Evolutionary conservation across 2,329 filamentous ascomycete genomes (phyloP).

Genomic region (Xylariales sp.): DNA sequence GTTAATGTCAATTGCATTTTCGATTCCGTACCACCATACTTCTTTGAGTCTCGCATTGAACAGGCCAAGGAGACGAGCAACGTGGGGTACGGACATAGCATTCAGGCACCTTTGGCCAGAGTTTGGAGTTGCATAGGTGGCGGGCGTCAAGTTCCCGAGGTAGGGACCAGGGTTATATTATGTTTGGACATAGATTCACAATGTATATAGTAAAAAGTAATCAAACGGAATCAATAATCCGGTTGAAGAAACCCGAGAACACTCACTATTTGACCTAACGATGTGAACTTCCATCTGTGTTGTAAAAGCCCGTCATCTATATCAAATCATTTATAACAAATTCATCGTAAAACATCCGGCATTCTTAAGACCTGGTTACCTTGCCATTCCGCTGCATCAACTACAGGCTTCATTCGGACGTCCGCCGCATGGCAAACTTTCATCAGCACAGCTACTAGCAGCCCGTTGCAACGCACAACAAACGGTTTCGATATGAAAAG

Average conservation of each 20-base stretch:
- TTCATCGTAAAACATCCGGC: neutral
- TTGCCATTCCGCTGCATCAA: too few relatives aligned
- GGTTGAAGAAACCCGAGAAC: neutral
- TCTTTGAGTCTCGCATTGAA: constrained; percentile 23
- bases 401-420: neutral
- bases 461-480: neutral
- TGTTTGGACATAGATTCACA: constrained; percentile 1
- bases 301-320: neutral
- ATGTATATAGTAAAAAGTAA: constrained; percentile 15
- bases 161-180: neutral
- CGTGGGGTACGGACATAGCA: constrained; percentile 5
- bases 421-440: neutral
- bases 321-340: neutral
- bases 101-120: neutral
- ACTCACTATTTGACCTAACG: neutral
- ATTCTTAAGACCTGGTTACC: neutral
- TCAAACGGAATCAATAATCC: neutral
- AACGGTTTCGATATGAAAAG: neutral
- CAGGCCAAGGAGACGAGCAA: neutral
- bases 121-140: neutral
- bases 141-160: neutral
- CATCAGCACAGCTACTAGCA: neutral
- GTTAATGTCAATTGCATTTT: constrained; percentile 7
- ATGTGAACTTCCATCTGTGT: neutral
- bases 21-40: constrained; percentile 17